Evolutionary conservation across 257 asterid species (phyloP).

Genomic region (Nicotiana sylvestris): DNA sequence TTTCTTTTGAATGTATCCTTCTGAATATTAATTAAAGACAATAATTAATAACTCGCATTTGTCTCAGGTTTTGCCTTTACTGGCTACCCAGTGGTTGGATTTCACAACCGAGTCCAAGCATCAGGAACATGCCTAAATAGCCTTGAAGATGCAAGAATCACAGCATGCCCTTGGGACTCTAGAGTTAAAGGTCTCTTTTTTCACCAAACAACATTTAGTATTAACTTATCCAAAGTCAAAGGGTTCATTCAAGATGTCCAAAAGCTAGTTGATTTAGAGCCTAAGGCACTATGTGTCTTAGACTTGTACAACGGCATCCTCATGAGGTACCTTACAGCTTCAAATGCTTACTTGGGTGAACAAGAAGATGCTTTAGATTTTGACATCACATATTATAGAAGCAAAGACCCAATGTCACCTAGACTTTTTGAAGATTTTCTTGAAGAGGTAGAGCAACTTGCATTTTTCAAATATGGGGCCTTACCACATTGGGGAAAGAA

Average conservation of each 20-base stretch:
- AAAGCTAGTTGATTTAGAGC: constrained; percentile 11
- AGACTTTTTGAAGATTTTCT: constrained; percentile 23
- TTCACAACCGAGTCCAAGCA: constrained; percentile 24
- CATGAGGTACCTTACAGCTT: constrained; percentile 21
- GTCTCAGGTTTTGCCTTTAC: constrained; percentile 12
- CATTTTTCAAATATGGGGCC: constrained; percentile 22
- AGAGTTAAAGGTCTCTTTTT: constrained; percentile 23
- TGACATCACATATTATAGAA: constrained; percentile 24
- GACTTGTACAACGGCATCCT: constrained; percentile 21
- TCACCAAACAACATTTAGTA: constrained; percentile 21
- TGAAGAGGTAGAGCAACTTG: constrained; percentile 27
- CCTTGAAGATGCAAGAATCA: constrained; percentile 10
- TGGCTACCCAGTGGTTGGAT: constrained; percentile 26
- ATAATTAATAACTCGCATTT: background rate
- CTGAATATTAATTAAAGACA: background rate
- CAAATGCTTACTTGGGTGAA: constrained; percentile 28
- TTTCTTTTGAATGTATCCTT: background rate
- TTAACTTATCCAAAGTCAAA: constrained; percentile 22
- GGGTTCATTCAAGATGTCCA: constrained; percentile 20
- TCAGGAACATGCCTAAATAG: constrained; percentile 26
- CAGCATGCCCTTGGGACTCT: constrained; percentile 27
- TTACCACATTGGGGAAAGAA: constrained; percentile 35
- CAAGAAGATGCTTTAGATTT: constrained; percentile 27
- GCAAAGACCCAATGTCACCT: constrained; percentile 22
- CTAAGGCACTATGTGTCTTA: constrained; percentile 14